Percentiles rank a stretch among this genome's conserved stretches.
phyloP scores from a whole-genome alignment of 1,139 yeast species.

The Hanseniaspora gamundiae region DNA sequence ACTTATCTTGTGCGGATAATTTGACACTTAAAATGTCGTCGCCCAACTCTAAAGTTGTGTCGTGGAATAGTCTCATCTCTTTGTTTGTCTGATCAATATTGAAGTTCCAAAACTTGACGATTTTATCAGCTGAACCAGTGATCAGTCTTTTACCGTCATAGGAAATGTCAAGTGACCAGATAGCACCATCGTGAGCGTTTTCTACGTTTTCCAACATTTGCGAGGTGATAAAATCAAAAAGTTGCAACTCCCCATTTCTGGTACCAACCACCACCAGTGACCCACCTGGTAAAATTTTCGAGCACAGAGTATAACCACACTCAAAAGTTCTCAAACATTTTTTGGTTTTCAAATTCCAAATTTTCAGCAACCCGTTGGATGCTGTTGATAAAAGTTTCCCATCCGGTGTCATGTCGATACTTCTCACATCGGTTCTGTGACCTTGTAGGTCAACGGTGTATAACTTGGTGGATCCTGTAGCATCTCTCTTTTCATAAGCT shows the following conservation, averaged over 20 bases:
- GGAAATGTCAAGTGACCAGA: slow-evolving; percentile 85
- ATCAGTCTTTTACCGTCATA: slow-evolving; percentile 76
- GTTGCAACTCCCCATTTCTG: slow-evolving; percentile 71
- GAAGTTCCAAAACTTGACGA: slow-evolving; percentile 83
- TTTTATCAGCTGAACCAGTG: slow-evolving; percentile 90
- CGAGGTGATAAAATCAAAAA: slow-evolving; percentile 80
- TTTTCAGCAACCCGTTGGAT: slow-evolving; percentile 75
- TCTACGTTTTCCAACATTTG: slow-evolving; percentile 57
- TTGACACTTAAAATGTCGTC: slow-evolving; percentile 78
- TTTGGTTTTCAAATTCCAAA: slow-evolving; percentile 71
- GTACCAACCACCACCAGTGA: slow-evolving; percentile 81
- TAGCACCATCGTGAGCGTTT: slow-evolving; percentile 71
- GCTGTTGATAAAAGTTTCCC: slow-evolving; percentile 76
- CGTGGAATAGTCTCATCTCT: slow-evolving; percentile 58
- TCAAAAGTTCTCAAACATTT: slow-evolving; percentile 78
- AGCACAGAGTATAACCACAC: slow-evolving; percentile 76
- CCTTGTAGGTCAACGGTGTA: slow-evolving; percentile 66
- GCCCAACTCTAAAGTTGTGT: slow-evolving; percentile 67
- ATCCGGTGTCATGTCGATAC: slow-evolving; percentile 73
- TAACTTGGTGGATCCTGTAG: slow-evolving; percentile 25
- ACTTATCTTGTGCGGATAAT: slow-evolving; percentile 71
- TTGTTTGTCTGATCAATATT: slow-evolving; percentile 51
- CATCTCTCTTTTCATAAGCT: slow-evolving; percentile 33
- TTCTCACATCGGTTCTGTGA: slow-evolving; percentile 79
- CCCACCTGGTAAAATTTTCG: slow-evolving; percentile 86